Percentiles rank a stretch among this genome's conserved stretches.
Conservation (phyloP, 2,329 filamentous ascomycete genomes). For the Sarocladiaceae sp. region DNA sequence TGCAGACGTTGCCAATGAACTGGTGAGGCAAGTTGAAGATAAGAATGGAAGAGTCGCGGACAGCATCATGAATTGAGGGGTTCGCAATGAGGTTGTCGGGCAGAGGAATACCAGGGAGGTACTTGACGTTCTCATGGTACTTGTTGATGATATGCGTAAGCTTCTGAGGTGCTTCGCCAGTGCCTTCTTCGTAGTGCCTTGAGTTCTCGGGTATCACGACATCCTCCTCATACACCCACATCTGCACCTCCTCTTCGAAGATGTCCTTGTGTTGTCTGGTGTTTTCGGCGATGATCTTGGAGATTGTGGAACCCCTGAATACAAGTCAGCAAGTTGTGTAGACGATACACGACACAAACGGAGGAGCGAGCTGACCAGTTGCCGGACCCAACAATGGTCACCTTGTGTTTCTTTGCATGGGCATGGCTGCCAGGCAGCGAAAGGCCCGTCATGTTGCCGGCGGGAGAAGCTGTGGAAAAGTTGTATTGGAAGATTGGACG, state of each 20-base stretch:
- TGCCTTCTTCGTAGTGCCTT: conserved; percentile 63
- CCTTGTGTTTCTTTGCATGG: conserved; percentile 75
- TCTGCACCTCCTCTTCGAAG: conserved; percentile 87
- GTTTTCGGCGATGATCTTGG: conserved; percentile 96
- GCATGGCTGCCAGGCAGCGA: conserved; percentile 42
- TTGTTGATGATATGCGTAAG: conserved; percentile 89
- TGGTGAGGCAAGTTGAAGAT: conserved; percentile 97
- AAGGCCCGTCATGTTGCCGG: conserved; percentile 27
- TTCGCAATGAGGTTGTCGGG: conserved; percentile 83
- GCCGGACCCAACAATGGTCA: conserved; percentile 90
- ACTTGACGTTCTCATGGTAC: conserved; percentile 95
- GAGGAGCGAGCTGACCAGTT: conserved; percentile 66
- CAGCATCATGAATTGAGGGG: conserved; percentile 73
- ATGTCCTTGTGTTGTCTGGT: conserved; percentile 70
- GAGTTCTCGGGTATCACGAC: conserved; percentile 69
- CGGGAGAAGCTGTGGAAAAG: conserved; percentile 14
- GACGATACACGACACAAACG: not conserved
- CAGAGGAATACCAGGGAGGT: conserved; percentile 82
- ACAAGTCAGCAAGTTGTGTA: not conserved
- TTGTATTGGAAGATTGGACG: not conserved
- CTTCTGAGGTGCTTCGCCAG: conserved; percentile 69
- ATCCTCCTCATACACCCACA: conserved; percentile 99
- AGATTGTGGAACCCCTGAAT: conserved; percentile 86
- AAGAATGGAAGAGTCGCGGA: conserved; percentile 79
- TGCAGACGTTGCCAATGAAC: conserved; percentile 85